A percentile compares a stretch with the other conserved stretches of the same genome.
phyloP scores from a whole-genome alignment of 2,329 filamentous ascomycete genomes.

The Aspergillus nomiae region DNA sequence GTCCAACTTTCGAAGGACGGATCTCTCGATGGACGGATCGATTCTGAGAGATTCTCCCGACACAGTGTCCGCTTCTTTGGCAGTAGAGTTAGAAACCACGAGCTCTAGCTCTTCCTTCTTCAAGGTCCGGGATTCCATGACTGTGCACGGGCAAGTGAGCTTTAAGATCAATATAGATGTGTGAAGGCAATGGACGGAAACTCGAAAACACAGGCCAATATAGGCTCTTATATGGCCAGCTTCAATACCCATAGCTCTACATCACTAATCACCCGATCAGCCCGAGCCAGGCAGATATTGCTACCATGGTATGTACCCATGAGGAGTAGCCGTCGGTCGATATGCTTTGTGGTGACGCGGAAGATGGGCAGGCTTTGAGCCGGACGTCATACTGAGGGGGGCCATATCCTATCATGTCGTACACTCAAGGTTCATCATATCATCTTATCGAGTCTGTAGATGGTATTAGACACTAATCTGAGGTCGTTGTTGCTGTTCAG shows the following conservation, averaged over 20 bases:
- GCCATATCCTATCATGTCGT: background rate
- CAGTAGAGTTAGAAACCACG: background rate
- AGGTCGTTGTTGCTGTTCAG: background rate
- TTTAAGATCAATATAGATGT: background rate
- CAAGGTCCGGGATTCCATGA: background rate
- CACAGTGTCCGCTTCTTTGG: background rate
- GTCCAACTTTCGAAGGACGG: conserved; percentile 15
- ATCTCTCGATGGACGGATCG: conserved; percentile 9
- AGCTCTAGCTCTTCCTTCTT: conserved; percentile 10
- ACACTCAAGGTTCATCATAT: background rate
- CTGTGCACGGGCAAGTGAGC: no score
- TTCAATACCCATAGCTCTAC: no score
- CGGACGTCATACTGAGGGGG: background rate
- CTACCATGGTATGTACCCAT: no score
- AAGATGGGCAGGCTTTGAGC: background rate
- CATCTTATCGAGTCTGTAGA: background rate
- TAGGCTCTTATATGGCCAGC: no score
- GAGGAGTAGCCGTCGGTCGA: background rate
- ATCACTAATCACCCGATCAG: no score
- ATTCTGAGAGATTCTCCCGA: background rate
- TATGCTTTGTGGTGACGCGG: background rate
- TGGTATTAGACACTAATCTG: background rate
- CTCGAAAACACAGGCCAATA: background rate
- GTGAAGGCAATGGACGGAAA: background rate
- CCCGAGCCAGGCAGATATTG: no score